Percentiles rank a stretch among this genome's conserved stretches.
phyloP scores from a whole-genome alignment of 345 rosid species.

The Heritiera littoralis region DNA sequence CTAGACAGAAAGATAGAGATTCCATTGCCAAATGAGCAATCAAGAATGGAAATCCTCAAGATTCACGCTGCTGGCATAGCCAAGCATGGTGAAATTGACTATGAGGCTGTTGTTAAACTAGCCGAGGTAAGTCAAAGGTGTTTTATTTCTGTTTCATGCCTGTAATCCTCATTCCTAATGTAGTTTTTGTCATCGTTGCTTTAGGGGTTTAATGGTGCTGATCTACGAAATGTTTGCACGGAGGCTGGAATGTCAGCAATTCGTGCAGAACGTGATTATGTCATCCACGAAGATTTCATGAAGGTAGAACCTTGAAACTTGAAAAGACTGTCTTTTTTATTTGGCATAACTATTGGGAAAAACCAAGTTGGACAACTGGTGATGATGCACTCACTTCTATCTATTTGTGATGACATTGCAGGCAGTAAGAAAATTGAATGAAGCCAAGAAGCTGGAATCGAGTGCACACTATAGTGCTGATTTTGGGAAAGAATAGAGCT shows the following conservation, averaged over 20 bases:
- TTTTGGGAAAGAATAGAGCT: slow-evolving; percentile 77
- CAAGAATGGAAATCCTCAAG: slow-evolving; percentile 93
- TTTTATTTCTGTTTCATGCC: neutral
- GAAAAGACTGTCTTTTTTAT: neutral
- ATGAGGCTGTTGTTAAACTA: slow-evolving; percentile 91
- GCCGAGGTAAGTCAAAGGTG: slow-evolving; percentile 62
- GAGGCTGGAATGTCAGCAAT: slow-evolving; percentile 98
- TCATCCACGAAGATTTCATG: slow-evolving; percentile 97
- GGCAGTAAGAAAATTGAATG: slow-evolving; percentile 89
- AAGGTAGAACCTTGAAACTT: slow-evolving; percentile 48
- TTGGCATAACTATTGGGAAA: neutral
- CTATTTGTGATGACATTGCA: slow-evolving; percentile 29
- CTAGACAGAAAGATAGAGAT: slow-evolving; percentile 92
- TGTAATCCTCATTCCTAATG: neutral
- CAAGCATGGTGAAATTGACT: slow-evolving; percentile 92
- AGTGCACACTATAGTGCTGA: slow-evolving; percentile 82
- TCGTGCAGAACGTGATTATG: slow-evolving; percentile 92
- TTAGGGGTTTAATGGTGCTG: slow-evolving; percentile 97
- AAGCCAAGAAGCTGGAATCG: slow-evolving; percentile 95
- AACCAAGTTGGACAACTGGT: neutral
- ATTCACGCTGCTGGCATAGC: slow-evolving; percentile 94
- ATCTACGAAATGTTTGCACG: slow-evolving; percentile 87
- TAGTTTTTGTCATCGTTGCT: slow-evolving; percentile 17
- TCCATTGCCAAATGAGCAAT: slow-evolving; percentile 92
- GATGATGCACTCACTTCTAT: slow-evolving; percentile 4